A percentile compares a stretch with the other conserved stretches of the same genome.
Evolutionary conservation across 1,139 yeast genomes (phyloP).

Genomic region (Hansenula lynferdii): DNA sequence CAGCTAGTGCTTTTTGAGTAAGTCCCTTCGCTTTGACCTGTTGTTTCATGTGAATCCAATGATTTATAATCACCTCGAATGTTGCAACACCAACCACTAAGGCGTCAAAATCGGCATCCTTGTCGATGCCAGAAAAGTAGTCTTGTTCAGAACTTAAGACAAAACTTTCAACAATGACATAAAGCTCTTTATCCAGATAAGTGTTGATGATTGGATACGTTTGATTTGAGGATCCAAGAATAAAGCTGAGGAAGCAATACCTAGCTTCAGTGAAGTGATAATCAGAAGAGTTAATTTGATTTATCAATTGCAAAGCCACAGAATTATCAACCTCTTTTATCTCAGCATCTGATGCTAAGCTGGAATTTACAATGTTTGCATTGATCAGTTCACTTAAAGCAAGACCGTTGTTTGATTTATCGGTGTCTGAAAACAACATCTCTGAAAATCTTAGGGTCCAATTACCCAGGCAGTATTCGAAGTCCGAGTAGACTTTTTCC

Average conservation of each 20-base stretch:
- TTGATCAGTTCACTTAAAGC: constrained; percentile 1
- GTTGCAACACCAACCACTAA: constrained; percentile 30
- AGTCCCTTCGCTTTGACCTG: constrained; percentile 17
- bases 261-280: constrained; percentile 35
- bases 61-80: constrained; percentile 56
- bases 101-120: constrained; percentile 7
- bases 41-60: constrained; percentile 18
- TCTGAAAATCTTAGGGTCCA: not conserved
- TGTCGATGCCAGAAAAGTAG: not conserved
- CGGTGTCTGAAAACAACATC: not conserved
- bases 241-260: constrained; percentile 33
- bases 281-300: not conserved
- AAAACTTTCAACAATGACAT: constrained; percentile 9
- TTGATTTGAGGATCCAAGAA: constrained; percentile 27
- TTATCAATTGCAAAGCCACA: constrained; percentile 18
- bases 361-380: constrained; percentile 20
- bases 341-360: constrained; percentile 20
- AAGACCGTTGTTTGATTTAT: not conserved
- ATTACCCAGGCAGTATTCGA: not conserved
- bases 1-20: constrained; percentile 27
- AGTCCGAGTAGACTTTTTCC: not conserved
- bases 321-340: constrained; percentile 21
- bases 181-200: constrained; percentile 9
- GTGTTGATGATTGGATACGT: constrained; percentile 27
- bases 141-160: constrained; percentile 11